phyloP scores from a whole-genome alignment of 371 early-diverging fungal species.

The Mortierella sp. region DNA sequence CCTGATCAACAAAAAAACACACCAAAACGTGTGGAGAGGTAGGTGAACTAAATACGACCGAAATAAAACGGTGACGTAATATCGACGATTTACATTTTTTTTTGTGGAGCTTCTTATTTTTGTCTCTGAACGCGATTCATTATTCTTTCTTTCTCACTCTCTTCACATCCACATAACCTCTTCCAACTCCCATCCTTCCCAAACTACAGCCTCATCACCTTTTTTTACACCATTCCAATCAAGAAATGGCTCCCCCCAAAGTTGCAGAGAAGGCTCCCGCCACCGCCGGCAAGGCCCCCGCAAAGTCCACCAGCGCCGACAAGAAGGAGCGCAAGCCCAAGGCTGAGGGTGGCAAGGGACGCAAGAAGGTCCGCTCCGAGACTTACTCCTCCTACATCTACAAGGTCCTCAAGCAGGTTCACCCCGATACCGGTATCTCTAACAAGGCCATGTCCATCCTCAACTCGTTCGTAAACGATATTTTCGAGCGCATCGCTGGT shows the following conservation, averaged over 20 bases:
- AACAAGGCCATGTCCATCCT: conserved; percentile 99
- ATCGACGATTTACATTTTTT: not conserved
- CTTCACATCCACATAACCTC: conserved; percentile 4
- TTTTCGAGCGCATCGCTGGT: conserved; percentile 93
- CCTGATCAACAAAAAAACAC: conserved; percentile 26
- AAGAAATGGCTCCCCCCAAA: conserved; percentile 45
- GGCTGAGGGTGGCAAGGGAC: conserved; percentile 68
- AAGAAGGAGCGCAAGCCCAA: conserved; percentile 61
- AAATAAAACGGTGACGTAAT: not conserved
- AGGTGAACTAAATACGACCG: not conserved
- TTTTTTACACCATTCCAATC: not conserved
- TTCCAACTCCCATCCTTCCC: not conserved
- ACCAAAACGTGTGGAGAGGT: not conserved
- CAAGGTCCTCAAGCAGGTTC: conserved; percentile 97
- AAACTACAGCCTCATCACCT: not conserved
- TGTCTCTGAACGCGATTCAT: not conserved
- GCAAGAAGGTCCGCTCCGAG: conserved; percentile 81
- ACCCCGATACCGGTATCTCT: conserved; percentile 98
- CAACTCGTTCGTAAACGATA: conserved; percentile 98
- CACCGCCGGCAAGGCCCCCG: conserved; percentile 70
- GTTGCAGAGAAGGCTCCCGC: conserved; percentile 73
- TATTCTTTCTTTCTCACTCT: conserved; percentile 2
- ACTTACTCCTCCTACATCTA: conserved; percentile 96
- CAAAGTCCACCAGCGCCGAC: conserved; percentile 62
- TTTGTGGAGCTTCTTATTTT: not conserved